Conservation (phyloP, 176 grass and related monocot genomes). For the Lolium perenne region DNA sequence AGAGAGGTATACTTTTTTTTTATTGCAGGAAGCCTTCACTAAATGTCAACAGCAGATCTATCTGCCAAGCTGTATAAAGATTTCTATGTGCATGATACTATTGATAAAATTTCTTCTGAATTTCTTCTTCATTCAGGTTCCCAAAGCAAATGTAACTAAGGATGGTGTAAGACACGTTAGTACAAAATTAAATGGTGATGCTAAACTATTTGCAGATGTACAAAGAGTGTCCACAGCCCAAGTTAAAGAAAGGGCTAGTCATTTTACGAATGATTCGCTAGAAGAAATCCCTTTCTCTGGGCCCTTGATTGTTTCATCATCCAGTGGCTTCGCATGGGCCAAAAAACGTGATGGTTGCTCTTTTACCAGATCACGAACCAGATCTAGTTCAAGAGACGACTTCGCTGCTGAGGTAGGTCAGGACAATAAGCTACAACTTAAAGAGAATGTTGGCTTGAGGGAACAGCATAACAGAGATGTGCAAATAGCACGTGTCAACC, state of each 20-base stretch:
- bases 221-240: conserved; percentile 51
- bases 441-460: conserved; percentile 46
- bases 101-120: conserved; percentile 14
- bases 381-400: conserved; percentile 63
- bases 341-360: conserved; percentile 64
- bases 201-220: conserved; percentile 57
- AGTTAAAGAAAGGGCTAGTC: conserved; percentile 42
- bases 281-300: conserved; percentile 78
- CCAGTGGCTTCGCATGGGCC: conserved; percentile 80
- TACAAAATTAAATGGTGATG: conserved; percentile 55
- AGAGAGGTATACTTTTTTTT: conserved; percentile 46
- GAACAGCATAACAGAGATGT: conserved; percentile 50
- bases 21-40: conserved; percentile 18
- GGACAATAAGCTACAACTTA: conserved; percentile 41
- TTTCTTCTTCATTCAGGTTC: conserved; percentile 60
- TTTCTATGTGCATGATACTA: conserved; percentile 15
- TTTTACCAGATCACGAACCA: conserved; percentile 50
- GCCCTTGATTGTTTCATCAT: conserved; percentile 76
- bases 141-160: conserved; percentile 50
- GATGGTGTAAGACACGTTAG: conserved; percentile 46
- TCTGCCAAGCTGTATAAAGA: neutral
- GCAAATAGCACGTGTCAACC: conserved; percentile 30
- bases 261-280: conserved; percentile 56
- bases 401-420: conserved; percentile 37
- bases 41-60: conserved; percentile 5